Percentiles rank a stretch among this genome's conserved stretches.
Evolutionary conservation across 2,329 filamentous ascomycete genomes (phyloP).

Genomic region (Epichloe scottii): DNA sequence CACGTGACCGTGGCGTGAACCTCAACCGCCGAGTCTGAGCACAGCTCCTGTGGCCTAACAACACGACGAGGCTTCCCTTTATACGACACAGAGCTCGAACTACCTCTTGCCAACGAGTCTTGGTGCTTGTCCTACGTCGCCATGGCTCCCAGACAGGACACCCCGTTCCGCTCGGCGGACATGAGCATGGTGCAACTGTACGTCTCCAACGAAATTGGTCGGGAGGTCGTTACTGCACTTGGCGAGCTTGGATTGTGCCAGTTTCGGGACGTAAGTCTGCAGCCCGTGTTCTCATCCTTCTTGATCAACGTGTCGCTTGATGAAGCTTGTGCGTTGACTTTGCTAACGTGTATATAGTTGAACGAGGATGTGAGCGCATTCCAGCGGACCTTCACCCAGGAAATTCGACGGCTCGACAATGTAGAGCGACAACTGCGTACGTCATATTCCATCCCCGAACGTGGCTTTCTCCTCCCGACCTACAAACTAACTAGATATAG

Average conservation of each 20-base stretch:
- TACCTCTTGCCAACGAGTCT: slow-evolving; percentile 16
- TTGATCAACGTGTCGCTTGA: background rate
- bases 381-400: slow-evolving; percentile 92
- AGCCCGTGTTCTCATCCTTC: background rate
- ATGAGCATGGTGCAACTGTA: slow-evolving; percentile 99
- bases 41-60: slow-evolving; percentile 14
- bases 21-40: slow-evolving; percentile 10
- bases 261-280: slow-evolving; percentile 74
- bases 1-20: slow-evolving; percentile 18
- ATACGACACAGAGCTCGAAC: slow-evolving; percentile 14
- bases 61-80: slow-evolving; percentile 13
- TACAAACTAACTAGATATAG: slow-evolving; percentile 32
- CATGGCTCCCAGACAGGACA: slow-evolving; percentile 65
- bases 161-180: slow-evolving; percentile 98
- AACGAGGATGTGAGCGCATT: slow-evolving; percentile 90
- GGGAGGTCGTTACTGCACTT: slow-evolving; percentile 91
- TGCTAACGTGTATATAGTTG: slow-evolving; percentile 44
- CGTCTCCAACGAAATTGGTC: slow-evolving; percentile 96
- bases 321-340: background rate
- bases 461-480: background rate
- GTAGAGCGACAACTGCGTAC: slow-evolving; percentile 92
- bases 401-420: slow-evolving; percentile 95
- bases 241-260: slow-evolving; percentile 94
- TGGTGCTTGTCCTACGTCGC: slow-evolving; percentile 19
- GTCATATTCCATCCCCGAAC: slow-evolving; percentile 22